Evolutionary conservation across 768 basidiomycete species (phyloP), one percentile per base, ranked within the genome.

Genomic region (Kondoa malvinella): DNA sequence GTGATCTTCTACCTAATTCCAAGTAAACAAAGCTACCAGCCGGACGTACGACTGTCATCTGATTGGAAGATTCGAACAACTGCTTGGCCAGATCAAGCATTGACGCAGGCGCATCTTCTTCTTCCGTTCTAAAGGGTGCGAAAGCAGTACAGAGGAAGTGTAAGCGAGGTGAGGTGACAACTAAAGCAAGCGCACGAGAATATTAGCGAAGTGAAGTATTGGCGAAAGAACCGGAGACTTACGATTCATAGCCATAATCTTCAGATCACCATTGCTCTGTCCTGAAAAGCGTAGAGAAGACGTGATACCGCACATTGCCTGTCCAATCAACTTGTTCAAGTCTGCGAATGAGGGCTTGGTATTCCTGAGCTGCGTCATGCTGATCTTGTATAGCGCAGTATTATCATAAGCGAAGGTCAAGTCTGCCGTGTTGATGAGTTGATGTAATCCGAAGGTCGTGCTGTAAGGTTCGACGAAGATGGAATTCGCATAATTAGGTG

Each of bases 291-390:
- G 86, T 68, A 92, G 79, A 73, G 88, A 88, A 1, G 91, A 94
- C 75, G 88, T 92, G 62, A 92, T 86, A 60, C 94, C 94, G 70
- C 88, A 87, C 89, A 97, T 94, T 40, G 94, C 90, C 75, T 85
- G 86, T 0, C 91, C 82, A 63, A 95, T 84, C 40, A 94, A 78
- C 83, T 85, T 68, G 74, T 79, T 79, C 27, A 79, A 73, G 27
- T 78, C 75, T 21, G 73, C 68, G 71, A 78, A 76, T 21, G 72
- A 63, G 0, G 79, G 79, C 17, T 67, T 67, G 61, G 72, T 69
- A 33, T 71, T 67, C 69, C 77, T 77, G 56, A 79, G 71, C 31
- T 75, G 74, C 58, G 70, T 73, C 33, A 71, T 66, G 66, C 74
- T 68, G 65, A 79, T 78, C 60, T 78, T 70, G 73, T 79, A 79